These are phyloP conservation scores for Pholiota conissans DNA, from an alignment of 768 basidiomycete genomes.

Conservation along the genomic window DNA sequence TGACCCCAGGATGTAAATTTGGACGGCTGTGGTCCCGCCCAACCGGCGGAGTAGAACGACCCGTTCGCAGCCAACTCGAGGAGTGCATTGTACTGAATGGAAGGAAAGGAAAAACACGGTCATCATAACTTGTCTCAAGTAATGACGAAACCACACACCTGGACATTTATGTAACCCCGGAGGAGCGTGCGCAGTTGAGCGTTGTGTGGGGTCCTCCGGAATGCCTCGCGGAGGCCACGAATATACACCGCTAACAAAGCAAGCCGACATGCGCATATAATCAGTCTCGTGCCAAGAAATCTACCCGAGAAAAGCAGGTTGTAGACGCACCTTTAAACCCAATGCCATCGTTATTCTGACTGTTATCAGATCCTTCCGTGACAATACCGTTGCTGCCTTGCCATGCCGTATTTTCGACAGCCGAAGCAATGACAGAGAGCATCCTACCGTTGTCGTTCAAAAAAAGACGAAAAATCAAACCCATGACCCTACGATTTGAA, in stretches of 20 bases:
- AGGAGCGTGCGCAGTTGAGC: slow-evolving; percentile 38
- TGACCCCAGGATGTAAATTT: slow-evolving; percentile 51
- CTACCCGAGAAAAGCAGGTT: neutral
- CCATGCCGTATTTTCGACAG: slow-evolving; percentile 46
- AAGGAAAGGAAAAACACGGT: neutral
- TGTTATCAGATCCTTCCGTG: slow-evolving; percentile 46
- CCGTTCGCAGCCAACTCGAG: slow-evolving; percentile 47
- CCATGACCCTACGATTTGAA: neutral
- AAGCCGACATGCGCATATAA: neutral
- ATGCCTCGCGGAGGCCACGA: slow-evolving; percentile 48
- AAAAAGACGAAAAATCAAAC: slow-evolving; percentile 2
- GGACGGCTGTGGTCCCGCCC: slow-evolving; percentile 45
- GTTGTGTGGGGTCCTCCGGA: slow-evolving; percentile 36
- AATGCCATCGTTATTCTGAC: slow-evolving; percentile 43
- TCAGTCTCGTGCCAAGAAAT: neutral
- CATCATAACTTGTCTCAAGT: neutral
- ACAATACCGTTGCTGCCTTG: slow-evolving; percentile 50
- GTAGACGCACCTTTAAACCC: slow-evolving; percentile 47
- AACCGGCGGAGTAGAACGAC: slow-evolving; percentile 42
- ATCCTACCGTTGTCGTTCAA: slow-evolving; percentile 8
- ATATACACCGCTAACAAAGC: slow-evolving; percentile 36
- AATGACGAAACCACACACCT: slow-evolving; percentile 30
- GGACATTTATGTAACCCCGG: slow-evolving; percentile 51
- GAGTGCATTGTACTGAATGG: slow-evolving; percentile 45
- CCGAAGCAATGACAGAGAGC: slow-evolving; percentile 33